Evolutionary conservation across 805 yeast species (phyloP), one percentile per base, ranked within the genome.

Genomic region (Sugiyamaella marilandica): DNA sequence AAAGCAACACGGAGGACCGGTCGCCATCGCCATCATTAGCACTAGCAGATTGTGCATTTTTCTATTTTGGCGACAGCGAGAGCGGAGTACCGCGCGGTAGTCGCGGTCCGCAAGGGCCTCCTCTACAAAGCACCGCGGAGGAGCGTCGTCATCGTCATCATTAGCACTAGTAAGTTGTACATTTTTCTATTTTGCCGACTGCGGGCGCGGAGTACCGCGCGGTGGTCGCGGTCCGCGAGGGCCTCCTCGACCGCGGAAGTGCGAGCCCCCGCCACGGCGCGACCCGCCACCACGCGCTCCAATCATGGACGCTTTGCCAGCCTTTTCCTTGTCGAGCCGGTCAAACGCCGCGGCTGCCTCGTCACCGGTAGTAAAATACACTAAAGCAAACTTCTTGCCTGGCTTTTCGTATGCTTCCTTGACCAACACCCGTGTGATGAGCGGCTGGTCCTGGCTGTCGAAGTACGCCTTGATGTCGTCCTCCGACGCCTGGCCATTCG

Each of bases 341-440:
- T 60, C 65, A 51, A 70, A 58, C 7, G 71, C 76, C 45, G 60
- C 62, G 41, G 62, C 69, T 10, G 69, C 70, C 53, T 65, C 62
- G 39, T 70, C 75, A 21, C 54, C 59, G 13, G 72, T 61, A 19
- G 58, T 61, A 52, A 73, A 73, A 52, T 63, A 63, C 11, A 73
- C 74, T 35, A 66, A 57, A 10, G 74, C 74, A 49, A 64, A 65
- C 58, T 64, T 62, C 55, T 65, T 57, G 34, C 70, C 71, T 14
- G 64, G 60, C 21, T 60, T 58, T 14, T 54, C 52, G 32, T 51
- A 51, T 34, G 55, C 50, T 34, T 59, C 60, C 44, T 62, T 64
- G 55, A 68, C 55, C 14, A 51, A 58, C 11, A 73, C 65, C 16
- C 55, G 55, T 7, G 67, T 63, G 37, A 72, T 66, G 46, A 56